These are phyloP conservation scores for Lophiostoma macrostomum DNA, from an alignment of 495 filamentous ascomycete species.

Conservation along the genomic window DNA sequence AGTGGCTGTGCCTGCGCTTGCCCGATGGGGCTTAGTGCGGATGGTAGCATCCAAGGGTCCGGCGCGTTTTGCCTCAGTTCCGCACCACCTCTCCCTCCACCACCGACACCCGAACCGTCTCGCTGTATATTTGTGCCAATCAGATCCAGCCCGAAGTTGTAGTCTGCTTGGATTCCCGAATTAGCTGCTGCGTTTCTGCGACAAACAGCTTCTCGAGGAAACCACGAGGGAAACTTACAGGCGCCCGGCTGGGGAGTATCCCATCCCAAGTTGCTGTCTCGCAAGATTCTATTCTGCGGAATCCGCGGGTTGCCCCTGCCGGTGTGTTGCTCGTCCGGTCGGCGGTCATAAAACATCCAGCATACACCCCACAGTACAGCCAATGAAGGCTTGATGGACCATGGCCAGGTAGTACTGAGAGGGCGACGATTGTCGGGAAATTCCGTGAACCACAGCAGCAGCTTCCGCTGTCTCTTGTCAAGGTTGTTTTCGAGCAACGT, in stretches of 20 bases:
- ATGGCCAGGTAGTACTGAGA: slow-evolving; percentile 53
- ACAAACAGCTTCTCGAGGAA: slow-evolving; percentile 2
- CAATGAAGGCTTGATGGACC: slow-evolving; percentile 50
- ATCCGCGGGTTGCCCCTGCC: slow-evolving; percentile 10
- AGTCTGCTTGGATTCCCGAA: slow-evolving; percentile 20
- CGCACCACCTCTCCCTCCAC: no score
- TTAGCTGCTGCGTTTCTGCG: slow-evolving; percentile 11
- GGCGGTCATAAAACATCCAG: slow-evolving; percentile 51
- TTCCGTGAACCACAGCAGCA: slow-evolving; percentile 39
- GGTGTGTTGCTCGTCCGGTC: not conserved
- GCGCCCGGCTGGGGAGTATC: slow-evolving; percentile 12
- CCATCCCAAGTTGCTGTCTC: slow-evolving; percentile 12
- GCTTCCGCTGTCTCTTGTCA: slow-evolving; percentile 21
- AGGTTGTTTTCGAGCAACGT: slow-evolving; percentile 9
- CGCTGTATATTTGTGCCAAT: no score
- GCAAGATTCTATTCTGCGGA: slow-evolving; percentile 16
- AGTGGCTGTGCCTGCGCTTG: not conserved
- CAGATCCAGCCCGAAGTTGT: slow-evolving; percentile 24
- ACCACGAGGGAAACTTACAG: slow-evolving; percentile 15
- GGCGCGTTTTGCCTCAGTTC: no score
- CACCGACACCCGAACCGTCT: no score
- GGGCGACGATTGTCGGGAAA: slow-evolving; percentile 43
- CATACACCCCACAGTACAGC: slow-evolving; percentile 56
- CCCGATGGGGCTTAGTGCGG: slow-evolving; percentile 1
- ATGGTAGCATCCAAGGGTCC: no score